Base-by-base conservation (phyloP, 805 yeast species). In the Myxozyma neglecta region DNA sequence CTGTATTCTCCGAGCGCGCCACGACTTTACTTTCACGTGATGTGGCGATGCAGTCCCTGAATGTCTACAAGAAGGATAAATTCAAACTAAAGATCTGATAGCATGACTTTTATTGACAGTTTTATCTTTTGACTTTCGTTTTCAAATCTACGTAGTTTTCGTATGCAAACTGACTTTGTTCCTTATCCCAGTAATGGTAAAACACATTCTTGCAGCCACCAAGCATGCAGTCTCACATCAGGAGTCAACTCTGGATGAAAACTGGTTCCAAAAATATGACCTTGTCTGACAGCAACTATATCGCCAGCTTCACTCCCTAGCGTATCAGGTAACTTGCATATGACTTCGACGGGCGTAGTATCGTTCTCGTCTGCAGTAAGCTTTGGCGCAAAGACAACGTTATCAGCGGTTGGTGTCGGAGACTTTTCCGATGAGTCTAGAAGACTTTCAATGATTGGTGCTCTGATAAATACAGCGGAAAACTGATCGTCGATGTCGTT, bases 181-280 rank as follows among this genome's bases (percentile, higher is more conserved):
- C 2, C 29, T 20, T 24, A 20, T 10, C 6, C 14, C 37, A 53
- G n/a, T 14, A 42, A 53, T 35, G 55, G 55, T 48, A 78, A 57
- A 5, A 86, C 86, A 73, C 84, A 85, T 67, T 83, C 84, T 62
- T 78, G 79, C 40, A 88, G 67, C 71, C 86, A 89, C 88, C 90
- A 88, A 68, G 81, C 79, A 71, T 89, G 96, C 70, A 89, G 82
- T 37, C 87, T 74, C 47, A 71, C 68, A 65, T 86, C 90, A 13
- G 71, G 74, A 0, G 86, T 74, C 42, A 89, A 77, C 72, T 89
- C 96, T 0, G 96, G 96, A 71, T 89, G 96, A 73, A 89, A 89
- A 1, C 90, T 85, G 0, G 92, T 88, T 1, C 90, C 93, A 53
- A 88, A 72, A 39, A 83, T 76, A 43, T 79, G 79, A 0, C 87